These are phyloP conservation scores for Pterulicium gracile DNA, from an alignment of 1,284 basidiomycete genomes.

Conservation along the genomic window DNA sequence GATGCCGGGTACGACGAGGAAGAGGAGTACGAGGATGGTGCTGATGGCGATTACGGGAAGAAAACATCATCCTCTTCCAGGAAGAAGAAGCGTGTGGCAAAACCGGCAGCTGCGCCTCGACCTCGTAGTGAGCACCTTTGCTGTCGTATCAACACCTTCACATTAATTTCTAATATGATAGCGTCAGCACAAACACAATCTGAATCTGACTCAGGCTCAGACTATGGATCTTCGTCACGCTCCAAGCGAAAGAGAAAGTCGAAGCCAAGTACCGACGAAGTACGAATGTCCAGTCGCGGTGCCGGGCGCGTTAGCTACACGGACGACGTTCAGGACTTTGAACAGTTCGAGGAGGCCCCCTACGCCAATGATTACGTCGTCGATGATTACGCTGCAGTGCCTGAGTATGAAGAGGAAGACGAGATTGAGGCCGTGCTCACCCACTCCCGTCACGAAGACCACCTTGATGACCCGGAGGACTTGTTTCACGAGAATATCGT, in stretches of 20 bases:
- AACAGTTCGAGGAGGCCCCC: constrained; percentile 53
- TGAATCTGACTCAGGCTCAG: constrained; percentile 75
- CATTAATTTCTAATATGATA: constrained; percentile 16
- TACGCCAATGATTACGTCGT: constrained; percentile 34
- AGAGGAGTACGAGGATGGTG: constrained; percentile 55
- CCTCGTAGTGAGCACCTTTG: constrained; percentile 53
- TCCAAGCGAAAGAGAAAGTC: constrained; percentile 79
- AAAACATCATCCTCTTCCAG: constrained; percentile 52
- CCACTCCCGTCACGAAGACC: constrained; percentile 74
- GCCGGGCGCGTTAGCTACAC: constrained; percentile 71
- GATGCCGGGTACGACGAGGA: constrained; percentile 39
- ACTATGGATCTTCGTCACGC: constrained; percentile 61
- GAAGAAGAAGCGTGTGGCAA: constrained; percentile 47
- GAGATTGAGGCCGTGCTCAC: constrained; percentile 85
- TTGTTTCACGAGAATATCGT: constrained; percentile 81
- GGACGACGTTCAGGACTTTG: constrained; percentile 76
- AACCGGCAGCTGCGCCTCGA: constrained; percentile 32
- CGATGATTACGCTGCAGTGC: constrained; percentile 42
- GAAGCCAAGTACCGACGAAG: constrained; percentile 47
- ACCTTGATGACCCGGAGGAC: constrained; percentile 67
- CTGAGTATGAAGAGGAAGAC: constrained; percentile 60
- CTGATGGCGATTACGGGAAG: constrained; percentile 64
- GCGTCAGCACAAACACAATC: constrained; percentile 36
- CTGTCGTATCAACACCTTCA: constrained; percentile 7
- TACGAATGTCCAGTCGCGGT: constrained; percentile 74